Conservation (phyloP, 1,139 yeast genomes). For the Geotrichum siamense region DNA sequence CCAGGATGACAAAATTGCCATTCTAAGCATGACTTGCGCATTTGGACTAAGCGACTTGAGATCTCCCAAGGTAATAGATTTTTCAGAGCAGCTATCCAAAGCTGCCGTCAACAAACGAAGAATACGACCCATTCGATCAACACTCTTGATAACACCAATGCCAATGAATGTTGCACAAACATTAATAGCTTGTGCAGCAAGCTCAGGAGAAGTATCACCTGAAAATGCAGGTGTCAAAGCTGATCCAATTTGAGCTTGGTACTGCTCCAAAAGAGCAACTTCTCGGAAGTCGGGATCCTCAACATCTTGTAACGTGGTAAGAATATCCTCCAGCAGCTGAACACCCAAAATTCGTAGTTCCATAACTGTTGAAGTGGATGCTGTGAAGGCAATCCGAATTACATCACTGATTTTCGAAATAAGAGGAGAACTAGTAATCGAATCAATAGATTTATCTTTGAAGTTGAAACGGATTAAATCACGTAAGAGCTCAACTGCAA, state of each 20-base stretch:
- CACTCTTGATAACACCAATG: conserved; percentile 45
- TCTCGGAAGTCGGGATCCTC: conserved; percentile 71
- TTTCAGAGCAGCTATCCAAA: conserved; percentile 47
- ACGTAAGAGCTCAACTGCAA: conserved; percentile 53
- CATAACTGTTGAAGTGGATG: conserved; percentile 66
- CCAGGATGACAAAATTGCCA: conserved; percentile 82
- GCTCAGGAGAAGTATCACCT: conserved; percentile 60
- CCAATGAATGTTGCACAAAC: conserved; percentile 73
- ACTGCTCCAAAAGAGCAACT: conserved; percentile 73
- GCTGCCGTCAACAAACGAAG: conserved; percentile 60
- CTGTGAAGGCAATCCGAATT: conserved; percentile 74
- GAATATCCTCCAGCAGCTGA: conserved; percentile 53
- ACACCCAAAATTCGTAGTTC: conserved; percentile 61
- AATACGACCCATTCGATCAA: conserved; percentile 50
- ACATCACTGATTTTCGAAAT: conserved; percentile 57
- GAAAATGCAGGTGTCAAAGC: conserved; percentile 88
- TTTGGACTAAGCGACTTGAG: conserved; percentile 34
- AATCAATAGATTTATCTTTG: conserved; percentile 38
- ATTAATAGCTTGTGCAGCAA: conserved; percentile 70
- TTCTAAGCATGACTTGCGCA: conserved; percentile 52
- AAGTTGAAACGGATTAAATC: conserved; percentile 44
- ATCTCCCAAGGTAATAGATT: conserved; percentile 42
- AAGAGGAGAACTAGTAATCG: conserved; percentile 29
- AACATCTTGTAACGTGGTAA: conserved; percentile 43
- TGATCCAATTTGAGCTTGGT: conserved; percentile 88